Evolutionary conservation across 768 basidiomycete species (phyloP).

Genomic region (Gyrodon lividus): DNA sequence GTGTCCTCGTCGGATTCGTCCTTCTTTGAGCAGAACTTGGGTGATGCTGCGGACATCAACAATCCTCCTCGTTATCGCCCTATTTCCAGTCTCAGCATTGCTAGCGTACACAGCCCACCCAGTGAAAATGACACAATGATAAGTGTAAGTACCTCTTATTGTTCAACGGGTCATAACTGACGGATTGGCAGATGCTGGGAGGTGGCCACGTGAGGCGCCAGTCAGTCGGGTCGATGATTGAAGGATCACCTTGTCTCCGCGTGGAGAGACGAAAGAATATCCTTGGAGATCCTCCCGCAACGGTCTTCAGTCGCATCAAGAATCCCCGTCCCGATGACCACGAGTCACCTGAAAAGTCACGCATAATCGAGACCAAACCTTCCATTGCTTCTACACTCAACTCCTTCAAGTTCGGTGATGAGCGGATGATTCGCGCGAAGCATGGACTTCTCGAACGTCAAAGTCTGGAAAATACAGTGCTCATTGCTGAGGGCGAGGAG

Average conservation of each 20-base stretch:
- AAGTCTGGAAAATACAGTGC: constrained; percentile 64
- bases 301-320: constrained; percentile 39
- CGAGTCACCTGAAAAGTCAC: constrained; percentile 42
- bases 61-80: constrained; percentile 62
- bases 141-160: constrained; percentile 44
- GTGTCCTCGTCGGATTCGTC: constrained; percentile 54
- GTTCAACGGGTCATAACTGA: constrained; percentile 7
- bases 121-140: constrained; percentile 84
- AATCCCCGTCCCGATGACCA: constrained; percentile 7
- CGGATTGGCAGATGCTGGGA: constrained; percentile 63
- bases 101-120: constrained; percentile 45
- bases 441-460: constrained; percentile 61
- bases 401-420: constrained; percentile 63
- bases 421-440: constrained; percentile 65
- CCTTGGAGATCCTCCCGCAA: constrained; percentile 21
- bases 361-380: constrained; percentile 54
- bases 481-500: constrained; percentile 69
- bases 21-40: constrained; percentile 50
- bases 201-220: constrained; percentile 71
- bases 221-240: constrained; percentile 64
- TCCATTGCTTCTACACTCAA: constrained; percentile 60
- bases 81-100: constrained; percentile 60
- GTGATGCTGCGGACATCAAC: constrained; percentile 30
- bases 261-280: constrained; percentile 62
- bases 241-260: constrained; percentile 68